Conservation (phyloP, 2,329 filamentous ascomycete genomes). For the Alternaria sp. region DNA sequence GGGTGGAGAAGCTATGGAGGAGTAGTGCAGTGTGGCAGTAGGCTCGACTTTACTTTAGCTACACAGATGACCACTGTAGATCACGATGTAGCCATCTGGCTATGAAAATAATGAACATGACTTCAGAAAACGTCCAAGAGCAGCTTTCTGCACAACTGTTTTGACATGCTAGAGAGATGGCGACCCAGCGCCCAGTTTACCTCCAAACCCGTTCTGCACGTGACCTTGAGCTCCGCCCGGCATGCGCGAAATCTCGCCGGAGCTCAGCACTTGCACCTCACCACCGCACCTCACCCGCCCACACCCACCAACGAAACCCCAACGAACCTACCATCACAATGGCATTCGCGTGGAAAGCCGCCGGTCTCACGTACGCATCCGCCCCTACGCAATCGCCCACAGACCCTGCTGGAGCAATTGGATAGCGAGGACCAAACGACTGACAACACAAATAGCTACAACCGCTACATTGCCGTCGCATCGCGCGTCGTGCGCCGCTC, state of each 20-base stretch:
- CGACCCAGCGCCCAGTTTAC: too few species aligned
- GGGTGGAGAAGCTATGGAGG: slow-evolving; percentile 61
- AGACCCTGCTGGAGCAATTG: background rate
- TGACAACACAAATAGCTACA: slow-evolving; percentile 74
- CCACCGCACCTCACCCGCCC: background rate
- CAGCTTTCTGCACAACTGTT: too few species aligned
- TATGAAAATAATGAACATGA: slow-evolving; percentile 37
- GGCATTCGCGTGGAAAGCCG: slow-evolving; percentile 98
- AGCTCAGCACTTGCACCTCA: slow-evolving; percentile 34
- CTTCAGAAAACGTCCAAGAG: background rate
- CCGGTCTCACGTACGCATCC: slow-evolving; percentile 87
- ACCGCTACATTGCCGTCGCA: slow-evolving; percentile 97
- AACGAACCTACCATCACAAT: slow-evolving; percentile 68
- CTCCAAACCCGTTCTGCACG: slow-evolving; percentile 18
- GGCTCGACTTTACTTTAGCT: background rate
- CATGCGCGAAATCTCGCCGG: slow-evolving; percentile 39
- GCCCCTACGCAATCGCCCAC: background rate
- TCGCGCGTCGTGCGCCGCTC: slow-evolving; percentile 94
- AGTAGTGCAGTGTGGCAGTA: background rate
- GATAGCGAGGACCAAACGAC: background rate
- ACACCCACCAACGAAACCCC: slow-evolving; percentile 24
- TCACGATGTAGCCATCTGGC: slow-evolving; percentile 16
- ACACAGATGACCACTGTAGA: slow-evolving; percentile 5
- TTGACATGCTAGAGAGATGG: too few species aligned
- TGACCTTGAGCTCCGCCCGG: slow-evolving; percentile 38